phyloP scores from a whole-genome alignment of 2,329 filamentous ascomycete genomes.

The Juglanconis oblonga region DNA sequence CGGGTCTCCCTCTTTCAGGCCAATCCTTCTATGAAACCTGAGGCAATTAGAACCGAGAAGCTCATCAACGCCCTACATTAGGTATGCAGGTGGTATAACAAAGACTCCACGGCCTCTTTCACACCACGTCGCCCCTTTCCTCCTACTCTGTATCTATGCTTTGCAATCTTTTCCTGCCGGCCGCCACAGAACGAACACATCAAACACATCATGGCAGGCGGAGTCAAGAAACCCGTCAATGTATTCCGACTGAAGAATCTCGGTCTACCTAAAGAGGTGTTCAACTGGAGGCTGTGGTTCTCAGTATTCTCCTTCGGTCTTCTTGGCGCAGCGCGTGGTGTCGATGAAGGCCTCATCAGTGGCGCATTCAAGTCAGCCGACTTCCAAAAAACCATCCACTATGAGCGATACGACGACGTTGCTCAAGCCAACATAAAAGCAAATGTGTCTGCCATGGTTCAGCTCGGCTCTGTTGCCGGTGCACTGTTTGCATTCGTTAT shows the following conservation, averaged over 20 bases:
- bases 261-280: conserved; percentile 65
- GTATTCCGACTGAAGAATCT: conserved; percentile 64
- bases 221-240: conserved; percentile 54
- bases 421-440: conserved; percentile 66
- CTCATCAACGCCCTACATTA: no score
- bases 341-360: conserved; percentile 78
- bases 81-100: no score
- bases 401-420: conserved; percentile 47
- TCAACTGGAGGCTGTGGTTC: conserved; percentile 79
- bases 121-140: no score
- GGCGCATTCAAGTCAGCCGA: conserved; percentile 67
- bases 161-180: no score
- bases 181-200: background rate
- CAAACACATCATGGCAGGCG: conserved; percentile 42
- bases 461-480: conserved; percentile 72
- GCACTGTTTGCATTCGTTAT: conserved; percentile 62
- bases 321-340: conserved; percentile 71
- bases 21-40: no score
- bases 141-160: no score
- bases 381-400: conserved; percentile 59
- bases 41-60: no score
- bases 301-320: conserved; percentile 71
- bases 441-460: conserved; percentile 80
- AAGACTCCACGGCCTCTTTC: no score
- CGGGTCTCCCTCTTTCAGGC: no score